Conservation (phyloP, 345 rosid genomes). For the Cochlearia excelsa region DNA sequence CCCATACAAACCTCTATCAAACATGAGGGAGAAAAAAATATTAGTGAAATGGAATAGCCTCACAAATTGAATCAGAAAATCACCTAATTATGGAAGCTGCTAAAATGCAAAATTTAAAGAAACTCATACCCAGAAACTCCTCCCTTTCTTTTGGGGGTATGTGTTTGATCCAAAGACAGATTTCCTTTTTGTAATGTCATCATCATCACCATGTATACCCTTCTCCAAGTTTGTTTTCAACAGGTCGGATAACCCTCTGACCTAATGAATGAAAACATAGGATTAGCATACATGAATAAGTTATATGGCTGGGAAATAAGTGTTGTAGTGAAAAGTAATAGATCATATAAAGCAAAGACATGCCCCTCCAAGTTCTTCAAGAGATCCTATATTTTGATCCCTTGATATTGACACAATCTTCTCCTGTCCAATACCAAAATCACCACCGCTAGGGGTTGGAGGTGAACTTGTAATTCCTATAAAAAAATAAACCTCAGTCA, state of each 20-base stretch:
- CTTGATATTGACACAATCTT: constrained; percentile 70
- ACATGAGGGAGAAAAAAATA: constrained; percentile 4
- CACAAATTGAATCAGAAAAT: not conserved
- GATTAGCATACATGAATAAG: constrained; percentile 13
- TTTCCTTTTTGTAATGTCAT: constrained; percentile 59
- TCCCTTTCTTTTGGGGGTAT: constrained; percentile 87
- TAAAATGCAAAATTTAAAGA: constrained; percentile 4
- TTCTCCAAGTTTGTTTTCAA: constrained; percentile 73
- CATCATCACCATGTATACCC: constrained; percentile 72
- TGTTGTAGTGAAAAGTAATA: constrained; percentile 3
- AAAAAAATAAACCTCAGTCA: constrained; percentile 24
- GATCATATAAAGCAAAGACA: constrained; percentile 34
- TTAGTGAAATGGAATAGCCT: constrained; percentile 21
- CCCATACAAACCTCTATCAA: constrained; percentile 80
- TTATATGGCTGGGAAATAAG: constrained; percentile 21
- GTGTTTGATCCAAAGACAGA: constrained; percentile 82
- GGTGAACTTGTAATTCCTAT: constrained; percentile 41
- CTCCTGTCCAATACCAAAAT: constrained; percentile 67
- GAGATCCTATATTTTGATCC: constrained; percentile 57
- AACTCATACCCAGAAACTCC: constrained; percentile 73
- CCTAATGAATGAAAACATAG: constrained; percentile 43
- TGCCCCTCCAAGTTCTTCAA: constrained; percentile 80
- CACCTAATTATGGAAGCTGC: constrained; percentile 12
- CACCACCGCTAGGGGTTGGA: constrained; percentile 42
- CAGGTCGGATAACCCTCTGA: constrained; percentile 54